These are phyloP conservation scores for Clarireedia sp. DNA, from an alignment of 2,329 filamentous ascomycete genomes.

Conservation along the genomic window DNA sequence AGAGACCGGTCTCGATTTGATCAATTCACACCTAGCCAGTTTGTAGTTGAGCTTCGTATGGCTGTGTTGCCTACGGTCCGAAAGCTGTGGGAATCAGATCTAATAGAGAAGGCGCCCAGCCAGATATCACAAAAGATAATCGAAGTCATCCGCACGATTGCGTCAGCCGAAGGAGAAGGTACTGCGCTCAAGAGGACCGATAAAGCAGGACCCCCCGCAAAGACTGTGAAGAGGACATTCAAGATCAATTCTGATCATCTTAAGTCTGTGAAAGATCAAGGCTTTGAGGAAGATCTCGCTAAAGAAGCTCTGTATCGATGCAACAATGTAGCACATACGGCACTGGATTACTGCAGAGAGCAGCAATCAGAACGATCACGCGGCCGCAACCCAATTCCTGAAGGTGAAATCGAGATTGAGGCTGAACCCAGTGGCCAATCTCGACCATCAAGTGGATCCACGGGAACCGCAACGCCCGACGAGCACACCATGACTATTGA, in stretches of 20 bases:
- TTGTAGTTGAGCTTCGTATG: conserved; percentile 79
- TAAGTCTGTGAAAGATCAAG: conserved; percentile 33
- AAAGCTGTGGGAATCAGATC: conserved; percentile 75
- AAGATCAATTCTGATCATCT: conserved; percentile 42
- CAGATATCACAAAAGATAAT: conserved; percentile 72
- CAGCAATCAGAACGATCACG: conserved; percentile 50
- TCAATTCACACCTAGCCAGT: conserved; percentile 62
- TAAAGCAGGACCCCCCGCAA: conserved; percentile 36
- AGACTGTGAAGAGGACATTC: conserved; percentile 38
- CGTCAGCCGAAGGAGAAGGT: conserved; percentile 68
- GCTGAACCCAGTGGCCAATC: conserved; percentile 19
- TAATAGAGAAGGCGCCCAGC: conserved; percentile 73
- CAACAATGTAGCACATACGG: conserved; percentile 53
- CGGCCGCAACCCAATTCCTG: conserved; percentile 61
- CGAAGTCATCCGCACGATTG: conserved; percentile 72
- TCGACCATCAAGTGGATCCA: conserved; percentile 16
- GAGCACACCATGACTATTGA: conserved; percentile 21
- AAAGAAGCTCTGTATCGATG: conserved; percentile 78
- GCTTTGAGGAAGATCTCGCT: conserved; percentile 53
- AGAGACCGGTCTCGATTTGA: conserved; percentile 48
- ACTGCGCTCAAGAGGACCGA: conserved; percentile 56
- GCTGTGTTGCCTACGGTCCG: conserved; percentile 68
- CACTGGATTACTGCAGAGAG: conserved; percentile 68
- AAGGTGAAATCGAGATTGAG: conserved; percentile 42
- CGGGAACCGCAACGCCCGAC: conserved; percentile 24